Percentiles rank a stretch among this genome's conserved stretches.
Conservation (phyloP, 352 stramenopile species). For the Phytophthora pluvialis region DNA sequence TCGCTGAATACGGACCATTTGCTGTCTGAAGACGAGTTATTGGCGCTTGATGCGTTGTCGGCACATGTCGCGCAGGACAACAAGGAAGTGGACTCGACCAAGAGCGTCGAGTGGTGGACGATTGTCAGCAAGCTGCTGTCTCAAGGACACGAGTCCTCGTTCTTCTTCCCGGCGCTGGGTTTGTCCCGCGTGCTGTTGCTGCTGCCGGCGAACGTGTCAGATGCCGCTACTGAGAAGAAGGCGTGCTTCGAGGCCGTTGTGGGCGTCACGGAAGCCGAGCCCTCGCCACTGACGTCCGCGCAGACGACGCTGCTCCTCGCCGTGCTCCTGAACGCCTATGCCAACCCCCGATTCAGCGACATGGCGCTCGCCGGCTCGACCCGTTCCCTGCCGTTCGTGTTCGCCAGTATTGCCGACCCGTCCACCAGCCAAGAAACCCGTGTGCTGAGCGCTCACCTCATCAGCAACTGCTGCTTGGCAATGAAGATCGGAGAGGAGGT, state of each 20-base stretch:
- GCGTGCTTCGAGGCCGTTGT: slow-evolving; percentile 62
- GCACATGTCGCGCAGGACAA: slow-evolving; percentile 27
- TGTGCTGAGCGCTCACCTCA: slow-evolving; percentile 61
- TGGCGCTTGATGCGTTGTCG: slow-evolving; percentile 37
- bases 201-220: slow-evolving; percentile 28
- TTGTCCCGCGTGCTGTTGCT: slow-evolving; percentile 72
- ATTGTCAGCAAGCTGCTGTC: slow-evolving; percentile 54
- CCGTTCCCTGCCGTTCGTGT: slow-evolving; percentile 75
- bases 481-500: slow-evolving; percentile 73
- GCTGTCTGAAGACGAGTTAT: slow-evolving; percentile 42
- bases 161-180: slow-evolving; percentile 65
- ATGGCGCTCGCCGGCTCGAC: slow-evolving; percentile 52
- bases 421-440: slow-evolving; percentile 48
- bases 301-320: slow-evolving; percentile 66
- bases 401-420: slow-evolving; percentile 51
- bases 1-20: slow-evolving; percentile 37
- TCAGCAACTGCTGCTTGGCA: slow-evolving; percentile 78
- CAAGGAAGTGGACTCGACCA: slow-evolving; percentile 20
- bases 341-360: slow-evolving; percentile 57
- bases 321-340: slow-evolving; percentile 72
- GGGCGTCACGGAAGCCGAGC: slow-evolving; percentile 37
- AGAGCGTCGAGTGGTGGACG: slow-evolving; percentile 46
- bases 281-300: slow-evolving; percentile 36
- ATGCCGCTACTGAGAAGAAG: slow-evolving; percentile 44
- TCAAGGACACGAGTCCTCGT: slow-evolving; percentile 33